phyloP scores from a whole-genome alignment of 2,329 filamentous ascomycete genomes.

The Colletotrichum sp. region DNA sequence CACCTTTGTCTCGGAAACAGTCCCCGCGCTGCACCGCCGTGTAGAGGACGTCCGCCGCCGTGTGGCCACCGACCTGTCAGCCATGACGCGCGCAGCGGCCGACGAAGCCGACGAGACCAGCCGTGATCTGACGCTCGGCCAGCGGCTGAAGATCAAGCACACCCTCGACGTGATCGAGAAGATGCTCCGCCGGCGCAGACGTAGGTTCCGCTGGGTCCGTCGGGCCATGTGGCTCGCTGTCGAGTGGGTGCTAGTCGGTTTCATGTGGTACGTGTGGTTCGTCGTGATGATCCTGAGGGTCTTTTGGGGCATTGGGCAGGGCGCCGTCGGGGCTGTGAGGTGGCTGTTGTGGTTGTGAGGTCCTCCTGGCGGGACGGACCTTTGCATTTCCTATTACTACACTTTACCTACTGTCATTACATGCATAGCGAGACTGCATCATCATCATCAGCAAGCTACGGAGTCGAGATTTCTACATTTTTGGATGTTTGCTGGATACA shows the following conservation, averaged over 20 bases:
- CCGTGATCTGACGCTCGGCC: slow-evolving; percentile 75
- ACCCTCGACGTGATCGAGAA: slow-evolving; percentile 81
- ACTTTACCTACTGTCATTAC: slow-evolving; percentile 5
- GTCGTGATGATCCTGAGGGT: slow-evolving; percentile 79
- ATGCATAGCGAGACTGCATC: slow-evolving; percentile 12
- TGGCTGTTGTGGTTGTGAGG: slow-evolving; percentile 84
- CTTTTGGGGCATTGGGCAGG: slow-evolving; percentile 66
- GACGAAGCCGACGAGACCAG: slow-evolving; percentile 83
- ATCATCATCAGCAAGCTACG: background rate
- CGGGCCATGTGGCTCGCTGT: slow-evolving; percentile 80
- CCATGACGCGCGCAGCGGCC: slow-evolving; percentile 68
- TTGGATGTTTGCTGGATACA: background rate
- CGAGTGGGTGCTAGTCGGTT: slow-evolving; percentile 85
- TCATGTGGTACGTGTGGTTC: slow-evolving; percentile 96
- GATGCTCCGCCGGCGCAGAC: slow-evolving; percentile 71
- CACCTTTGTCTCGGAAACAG: slow-evolving; percentile 61
- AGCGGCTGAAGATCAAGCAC: slow-evolving; percentile 80
- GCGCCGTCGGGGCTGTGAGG: slow-evolving; percentile 62
- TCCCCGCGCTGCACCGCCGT: slow-evolving; percentile 54
- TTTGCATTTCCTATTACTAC: background rate
- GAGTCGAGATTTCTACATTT: background rate
- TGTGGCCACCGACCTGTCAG: slow-evolving; percentile 58
- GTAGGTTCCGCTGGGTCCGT: slow-evolving; percentile 75
- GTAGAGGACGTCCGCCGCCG: slow-evolving; percentile 53
- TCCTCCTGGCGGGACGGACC: no score